Evolutionary conservation across 441 rosid species (phyloP), one percentile per base, ranked within the genome.

Genomic region (Euphorbia neoarborescens): DNA sequence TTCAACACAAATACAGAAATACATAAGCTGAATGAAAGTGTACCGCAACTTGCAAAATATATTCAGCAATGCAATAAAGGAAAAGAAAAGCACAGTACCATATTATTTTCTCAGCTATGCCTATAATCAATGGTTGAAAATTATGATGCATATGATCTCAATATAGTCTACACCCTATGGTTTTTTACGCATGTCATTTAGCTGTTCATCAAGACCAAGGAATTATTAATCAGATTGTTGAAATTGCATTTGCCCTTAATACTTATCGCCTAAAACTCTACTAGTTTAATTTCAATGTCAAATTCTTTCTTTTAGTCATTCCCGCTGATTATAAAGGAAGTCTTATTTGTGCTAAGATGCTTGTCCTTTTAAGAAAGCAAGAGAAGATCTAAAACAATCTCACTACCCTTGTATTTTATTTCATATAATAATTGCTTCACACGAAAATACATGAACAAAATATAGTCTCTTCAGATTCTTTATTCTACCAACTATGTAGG

Each of bases 61-160:
- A 38, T 72, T 65, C 58, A 72, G 64, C 37, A 30, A 3, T 27
- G 50, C 46, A 38, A 17, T 28, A 53, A 69, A 32, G 15, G 37
- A 61, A 3, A 65, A 69, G 37, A 56, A 58, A 74, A 11, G 7
- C 13, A 70, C 59, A n/a, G 37, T 19, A 19, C 11, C 66, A 71
- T 59, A 24, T 11, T 57, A 62, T 44, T 50, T 17, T 65, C 28
- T 50, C 15, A n/a, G n/a, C 46, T 34, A 44, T 22, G 53, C 20
- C 19, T n/a, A n/a, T 4, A 24, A 22, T 37, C 65, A 40, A 38
- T 25, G 7, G 20, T 25, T 20, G 34, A 30, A 62, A 59, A 25
- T 66, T 60, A 61, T 60, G 8, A 34, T 57, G 13, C 46, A 24
- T 6, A 56, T 48, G 14, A 50, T n/a, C 56, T 20, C 56, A 19